Base-by-base conservation (phyloP, 305 asterid species). In the Plantago lanceolata region DNA sequence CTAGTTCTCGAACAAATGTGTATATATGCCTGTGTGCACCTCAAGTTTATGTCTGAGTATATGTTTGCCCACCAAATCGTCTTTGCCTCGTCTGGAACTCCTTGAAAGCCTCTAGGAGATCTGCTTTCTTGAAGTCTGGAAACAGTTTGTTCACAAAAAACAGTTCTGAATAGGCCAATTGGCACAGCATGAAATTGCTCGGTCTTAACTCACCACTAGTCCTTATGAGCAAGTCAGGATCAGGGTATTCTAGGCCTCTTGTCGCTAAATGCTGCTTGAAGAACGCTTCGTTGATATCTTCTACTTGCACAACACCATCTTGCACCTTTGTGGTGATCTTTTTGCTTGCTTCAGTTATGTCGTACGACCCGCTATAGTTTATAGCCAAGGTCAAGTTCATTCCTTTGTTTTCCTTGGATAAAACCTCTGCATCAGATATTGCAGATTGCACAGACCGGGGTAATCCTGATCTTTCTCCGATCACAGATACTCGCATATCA, bases 101-200 rank as follows among this genome's bases (percentile, higher is more conserved):
- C 5, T 14, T 8, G 2, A 80, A 14, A 2, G 75, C 82, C 49
- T 66, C 40, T 0, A 50, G 3, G 0, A 80, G 50, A 56, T 69
- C 76, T 0, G 21, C 45, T 18, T 71, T 72, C 15, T 48, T 62
- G 57, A 76, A 76, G n/a, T 77, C 79, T 1, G 77, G 80, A 48
- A 64, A 65, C 16, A 60, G 14, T 20, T 74, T 73, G 3, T 75
- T 17, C 6, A 24, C 18, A 28, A 81, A 81, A n/a, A 37, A 59
- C 63, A 81, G 0, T 54, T 77, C 76, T 0, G 75, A 45, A 31
- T 77, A 70, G 20, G 81, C 83, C 40, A 68, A 57, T 48, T 77
- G 81, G 77, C 83, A 75, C 26, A 73, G 14, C 81, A 75, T 69
- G 76, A 54, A 72, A 19, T 73, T 81, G 72, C 83, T 75, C 4